Conservation (phyloP, 257 asterid genomes). For the Paraleonurus japonicus region DNA sequence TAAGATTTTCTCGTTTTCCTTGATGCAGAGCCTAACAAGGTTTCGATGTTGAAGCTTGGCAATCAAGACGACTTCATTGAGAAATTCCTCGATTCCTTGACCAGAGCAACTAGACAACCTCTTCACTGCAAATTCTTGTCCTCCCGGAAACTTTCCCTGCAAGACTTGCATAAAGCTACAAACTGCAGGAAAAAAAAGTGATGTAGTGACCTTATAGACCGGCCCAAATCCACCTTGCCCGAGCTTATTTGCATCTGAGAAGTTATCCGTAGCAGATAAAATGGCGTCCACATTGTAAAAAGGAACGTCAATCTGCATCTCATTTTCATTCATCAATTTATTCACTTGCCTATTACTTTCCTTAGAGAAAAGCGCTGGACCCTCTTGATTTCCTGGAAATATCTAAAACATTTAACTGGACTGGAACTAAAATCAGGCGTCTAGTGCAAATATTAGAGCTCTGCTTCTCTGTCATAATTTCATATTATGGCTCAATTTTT, state of each 20-base stretch:
- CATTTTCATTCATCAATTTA: slow-evolving; percentile 35
- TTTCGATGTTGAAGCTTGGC: slow-evolving; percentile 52
- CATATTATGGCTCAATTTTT: no score
- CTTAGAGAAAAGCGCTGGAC: neutral
- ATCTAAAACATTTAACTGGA: neutral
- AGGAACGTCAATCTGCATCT: slow-evolving; percentile 37
- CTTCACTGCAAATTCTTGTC: slow-evolving; percentile 45
- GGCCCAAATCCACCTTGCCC: slow-evolving; percentile 76
- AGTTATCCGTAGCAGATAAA: slow-evolving; percentile 49
- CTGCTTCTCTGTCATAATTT: no score
- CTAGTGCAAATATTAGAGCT: no score
- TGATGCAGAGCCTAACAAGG: slow-evolving; percentile 46
- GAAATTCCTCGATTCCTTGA: slow-evolving; percentile 48
- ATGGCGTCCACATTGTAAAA: slow-evolving; percentile 40
- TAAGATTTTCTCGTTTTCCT: slow-evolving; percentile 38
- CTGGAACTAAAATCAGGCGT: neutral
- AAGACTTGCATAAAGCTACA: neutral
- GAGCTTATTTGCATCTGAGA: slow-evolving; percentile 49
- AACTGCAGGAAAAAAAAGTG: neutral
- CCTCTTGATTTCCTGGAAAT: slow-evolving; percentile 17
- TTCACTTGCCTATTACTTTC: slow-evolving; percentile 24
- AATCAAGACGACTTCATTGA: slow-evolving; percentile 41
- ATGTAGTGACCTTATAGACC: slow-evolving; percentile 46
- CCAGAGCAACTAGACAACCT: slow-evolving; percentile 36
- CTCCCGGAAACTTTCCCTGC: slow-evolving; percentile 44